A percentile compares a stretch with the other conserved stretches of the same genome.
Evolutionary conservation across 352 stramenopile species (phyloP).

Genomic region (Plasmopara muralis): DNA sequence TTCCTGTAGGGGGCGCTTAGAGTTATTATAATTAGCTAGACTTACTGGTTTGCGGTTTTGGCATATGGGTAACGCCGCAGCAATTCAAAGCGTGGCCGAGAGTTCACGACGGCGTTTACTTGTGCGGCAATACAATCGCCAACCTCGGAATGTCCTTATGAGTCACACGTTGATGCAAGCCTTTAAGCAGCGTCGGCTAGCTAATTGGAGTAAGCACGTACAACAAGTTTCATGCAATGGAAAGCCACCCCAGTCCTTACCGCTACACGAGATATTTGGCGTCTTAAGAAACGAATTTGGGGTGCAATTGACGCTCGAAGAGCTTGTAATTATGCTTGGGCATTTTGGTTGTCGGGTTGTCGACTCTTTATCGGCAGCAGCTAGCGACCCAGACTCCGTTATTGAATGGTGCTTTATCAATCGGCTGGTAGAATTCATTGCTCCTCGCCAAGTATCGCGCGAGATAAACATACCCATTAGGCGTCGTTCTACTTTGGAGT

Average conservation of each 20-base stretch:
- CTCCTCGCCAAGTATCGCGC: conserved; percentile 19
- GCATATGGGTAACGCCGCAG: conserved; percentile 34
- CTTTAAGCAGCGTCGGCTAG: conserved; percentile 20
- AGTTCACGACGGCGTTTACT: conserved; percentile 29
- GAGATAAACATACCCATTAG: conserved; percentile 16
- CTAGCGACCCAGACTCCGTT: neutral
- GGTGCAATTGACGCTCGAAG: conserved; percentile 23
- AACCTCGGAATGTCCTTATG: conserved; percentile 18
- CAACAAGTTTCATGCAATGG: neutral
- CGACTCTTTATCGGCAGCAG: conserved; percentile 1
- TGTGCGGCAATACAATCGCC: conserved; percentile 30
- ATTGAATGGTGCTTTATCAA: conserved; percentile 23
- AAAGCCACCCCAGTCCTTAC: conserved; percentile 7
- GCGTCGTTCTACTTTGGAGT: conserved; percentile 6
- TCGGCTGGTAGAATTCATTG: conserved; percentile 21
- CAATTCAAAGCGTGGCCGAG: conserved; percentile 26
- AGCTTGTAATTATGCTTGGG: conserved; percentile 23
- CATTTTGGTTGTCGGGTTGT: conserved; percentile 26
- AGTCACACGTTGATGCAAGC: conserved; percentile 23
- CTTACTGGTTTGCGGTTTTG: conserved; percentile 10
- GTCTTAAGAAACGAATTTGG: conserved; percentile 25
- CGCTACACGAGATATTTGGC: conserved; percentile 26
- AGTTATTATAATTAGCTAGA: neutral
- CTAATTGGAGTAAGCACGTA: conserved; percentile 1
- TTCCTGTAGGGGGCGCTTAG: conserved; percentile 18